These are phyloP conservation scores for Phytophthora tentaculata DNA, from an alignment of 352 stramenopile species.

Conservation along the genomic window DNA sequence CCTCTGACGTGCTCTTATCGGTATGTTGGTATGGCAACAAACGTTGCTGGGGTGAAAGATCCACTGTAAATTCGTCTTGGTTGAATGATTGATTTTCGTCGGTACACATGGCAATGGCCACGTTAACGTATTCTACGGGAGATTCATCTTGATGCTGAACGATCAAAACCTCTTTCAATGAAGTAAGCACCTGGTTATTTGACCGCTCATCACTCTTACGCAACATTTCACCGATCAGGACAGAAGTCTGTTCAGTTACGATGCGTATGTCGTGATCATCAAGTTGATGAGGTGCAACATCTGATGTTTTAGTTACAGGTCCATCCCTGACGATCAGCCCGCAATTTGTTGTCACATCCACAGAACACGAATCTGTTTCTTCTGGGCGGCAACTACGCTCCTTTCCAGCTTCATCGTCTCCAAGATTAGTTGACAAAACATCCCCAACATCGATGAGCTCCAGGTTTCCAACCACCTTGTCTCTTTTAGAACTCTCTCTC, in stretches of 20 bases:
- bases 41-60: background rate
- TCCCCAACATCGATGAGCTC: background rate
- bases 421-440: background rate
- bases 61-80: background rate
- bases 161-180: background rate
- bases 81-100: background rate
- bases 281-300: background rate
- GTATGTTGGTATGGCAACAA: background rate
- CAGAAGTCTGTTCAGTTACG: background rate
- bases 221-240: background rate
- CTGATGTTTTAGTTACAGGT: background rate
- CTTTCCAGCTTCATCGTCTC: background rate
- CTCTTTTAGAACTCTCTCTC: conserved; percentile 8
- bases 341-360: background rate
- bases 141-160: background rate
- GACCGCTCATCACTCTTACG: background rate
- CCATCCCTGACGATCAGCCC: background rate
- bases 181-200: background rate
- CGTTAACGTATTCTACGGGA: background rate
- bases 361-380: background rate
- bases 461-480: background rate
- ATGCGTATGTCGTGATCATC: background rate
- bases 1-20: background rate
- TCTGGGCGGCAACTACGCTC: background rate
- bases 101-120: background rate